Base-by-base conservation (phyloP, 2,329 filamentous ascomycete genomes). In the Fusarium albidum region DNA sequence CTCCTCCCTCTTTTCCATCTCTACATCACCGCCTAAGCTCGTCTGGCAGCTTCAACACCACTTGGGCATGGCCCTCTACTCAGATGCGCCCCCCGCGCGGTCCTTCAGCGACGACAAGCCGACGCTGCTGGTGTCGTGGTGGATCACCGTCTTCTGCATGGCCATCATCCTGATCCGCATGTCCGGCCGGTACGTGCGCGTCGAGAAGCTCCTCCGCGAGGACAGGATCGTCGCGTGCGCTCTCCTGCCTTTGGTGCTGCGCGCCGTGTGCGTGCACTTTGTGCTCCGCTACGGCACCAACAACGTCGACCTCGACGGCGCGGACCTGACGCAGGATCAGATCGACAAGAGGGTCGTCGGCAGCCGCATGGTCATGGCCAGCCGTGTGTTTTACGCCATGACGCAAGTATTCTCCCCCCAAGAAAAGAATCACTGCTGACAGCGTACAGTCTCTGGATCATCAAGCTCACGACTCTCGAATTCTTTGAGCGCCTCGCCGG, bases 91-190 rank as follows among this genome's bases (percentile, higher is more conserved):
- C 48, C 73, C 75, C 28, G 63, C 73, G 43, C 73, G 74, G 54
- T 62, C 69, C 3, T 75, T 76, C 59, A 67, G 72, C 54, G 64
- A 79, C 37, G 87, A 93, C 74, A 94, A 95, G 70, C 91, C 93
- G 13, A 96, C 92, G 1, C 79, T 97, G 41, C 80, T 97, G 57
- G 92, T 96, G 65, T 93, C 89, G 69, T 96, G 92, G 92, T 97
- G 93, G 92, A 92, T 89, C 61, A 93, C 91, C 17, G 77, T 85
- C 6, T 93, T 93, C 71, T 89, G 91, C 54, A 79, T 90, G 18
- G 84, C 86, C 51, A 90, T 96, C 64, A 96, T 97, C 60, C 69
- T 92, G 18, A 79, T 92, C 46, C 85, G 93, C 12, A 76, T 96
- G 25, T 78, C 79, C 52, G 93, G 93, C 40, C 88, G 93, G 57